Conservation (phyloP, 495 filamentous ascomycete species). For the Hypoxylon cercidicola region DNA sequence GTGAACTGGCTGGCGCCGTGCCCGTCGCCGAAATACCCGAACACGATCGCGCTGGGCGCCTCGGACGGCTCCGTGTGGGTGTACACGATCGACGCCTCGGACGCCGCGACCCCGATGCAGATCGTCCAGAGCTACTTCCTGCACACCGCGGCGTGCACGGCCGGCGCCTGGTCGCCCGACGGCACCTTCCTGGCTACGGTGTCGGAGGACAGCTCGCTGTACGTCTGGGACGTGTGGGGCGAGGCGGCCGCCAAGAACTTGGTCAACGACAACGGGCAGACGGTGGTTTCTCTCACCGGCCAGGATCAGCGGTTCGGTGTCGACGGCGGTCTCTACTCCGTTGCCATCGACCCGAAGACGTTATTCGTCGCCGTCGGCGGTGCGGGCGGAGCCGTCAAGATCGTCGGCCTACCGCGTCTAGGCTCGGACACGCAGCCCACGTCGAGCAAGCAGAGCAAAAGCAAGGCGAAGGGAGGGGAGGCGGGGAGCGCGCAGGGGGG, state of each 20-base stretch:
- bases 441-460: constrained; percentile 46
- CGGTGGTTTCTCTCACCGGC: constrained; percentile 82
- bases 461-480: constrained; percentile 56
- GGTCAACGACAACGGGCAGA: constrained; percentile 72
- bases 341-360: constrained; percentile 81
- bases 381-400: constrained; percentile 81
- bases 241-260: constrained; percentile 80
- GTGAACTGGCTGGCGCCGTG: constrained; percentile 90
- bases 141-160: constrained; percentile 87
- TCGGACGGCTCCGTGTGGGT: constrained; percentile 97
- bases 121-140: constrained; percentile 92
- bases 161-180: constrained; percentile 89
- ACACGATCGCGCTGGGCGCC: constrained; percentile 89
- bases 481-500: constrained; percentile 62
- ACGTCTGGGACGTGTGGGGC: constrained; percentile 93
- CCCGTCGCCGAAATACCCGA: constrained; percentile 72
- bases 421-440: constrained; percentile 48
- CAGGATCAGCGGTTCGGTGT: constrained; percentile 90
- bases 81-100: constrained; percentile 77
- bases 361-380: constrained; percentile 87
- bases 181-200: constrained; percentile 91
- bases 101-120: constrained; percentile 66
- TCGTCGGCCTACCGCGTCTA: constrained; percentile 84
- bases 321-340: constrained; percentile 88
- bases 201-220: constrained; percentile 85